These are phyloP conservation scores for Puccinia triticina DNA, from an alignment of 1,284 basidiomycete species.

Conservation along the genomic window DNA sequence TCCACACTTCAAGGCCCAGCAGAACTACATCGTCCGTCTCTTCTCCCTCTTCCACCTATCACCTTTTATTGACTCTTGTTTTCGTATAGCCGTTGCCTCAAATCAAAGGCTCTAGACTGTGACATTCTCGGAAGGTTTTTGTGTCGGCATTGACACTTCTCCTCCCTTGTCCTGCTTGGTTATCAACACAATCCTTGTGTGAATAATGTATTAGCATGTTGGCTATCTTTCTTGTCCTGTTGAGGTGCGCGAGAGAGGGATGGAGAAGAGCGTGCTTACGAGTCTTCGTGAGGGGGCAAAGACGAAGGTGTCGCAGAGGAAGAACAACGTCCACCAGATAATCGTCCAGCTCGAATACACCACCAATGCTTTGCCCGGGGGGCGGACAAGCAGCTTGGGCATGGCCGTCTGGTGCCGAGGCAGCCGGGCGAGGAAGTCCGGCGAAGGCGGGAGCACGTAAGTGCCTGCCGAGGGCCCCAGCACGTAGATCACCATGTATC, in stretches of 20 bases:
- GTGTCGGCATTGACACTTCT: no score
- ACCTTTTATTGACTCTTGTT: background rate
- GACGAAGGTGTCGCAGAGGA: conserved; percentile 59
- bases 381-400: conserved; percentile 30
- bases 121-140: no score
- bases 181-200: no score
- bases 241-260: no score
- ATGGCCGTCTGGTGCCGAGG: conserved; percentile 26
- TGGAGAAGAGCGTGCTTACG: conserved; percentile 63
- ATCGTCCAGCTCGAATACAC: conserved; percentile 76
- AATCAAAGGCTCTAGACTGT: background rate
- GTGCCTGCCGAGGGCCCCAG: conserved; percentile 81
- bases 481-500: conserved; percentile 87
- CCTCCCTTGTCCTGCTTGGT: no score
- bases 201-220: no score
- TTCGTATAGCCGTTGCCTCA: background rate
- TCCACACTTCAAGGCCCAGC: conserved; percentile 24
- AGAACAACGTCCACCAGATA: conserved; percentile 75
- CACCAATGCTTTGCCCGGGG: conserved; percentile 69
- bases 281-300: conserved; percentile 71
- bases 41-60: background rate
- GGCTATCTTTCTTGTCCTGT: no score
- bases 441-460: conserved; percentile 75
- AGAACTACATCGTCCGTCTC: conserved; percentile 23
- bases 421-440: conserved; percentile 66